These are phyloP conservation scores for Metschnikowia henanensis DNA, from an alignment of 805 yeast species.

Conservation along the genomic window DNA sequence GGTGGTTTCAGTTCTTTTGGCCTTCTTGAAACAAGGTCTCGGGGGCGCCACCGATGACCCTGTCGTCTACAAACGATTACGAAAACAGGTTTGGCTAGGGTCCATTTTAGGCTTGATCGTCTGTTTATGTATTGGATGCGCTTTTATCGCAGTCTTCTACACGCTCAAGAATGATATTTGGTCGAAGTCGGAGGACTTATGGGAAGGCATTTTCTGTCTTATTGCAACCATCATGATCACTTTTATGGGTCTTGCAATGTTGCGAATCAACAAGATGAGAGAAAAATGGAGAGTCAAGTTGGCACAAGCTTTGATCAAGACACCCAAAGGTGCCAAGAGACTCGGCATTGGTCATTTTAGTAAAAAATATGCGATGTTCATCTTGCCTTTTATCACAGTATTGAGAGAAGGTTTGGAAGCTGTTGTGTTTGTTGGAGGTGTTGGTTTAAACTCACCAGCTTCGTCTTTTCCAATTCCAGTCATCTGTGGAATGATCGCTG, in stretches of 20 bases:
- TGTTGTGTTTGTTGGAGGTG: slow-evolving; percentile 47
- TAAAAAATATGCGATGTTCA: slow-evolving; percentile 82
- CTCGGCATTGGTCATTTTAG: slow-evolving; percentile 55
- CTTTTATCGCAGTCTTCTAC: too few relatives aligned
- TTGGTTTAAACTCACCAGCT: slow-evolving; percentile 32
- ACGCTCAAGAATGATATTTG: slow-evolving; percentile 43
- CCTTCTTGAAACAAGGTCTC: too few relatives aligned
- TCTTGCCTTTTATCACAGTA: slow-evolving; percentile 87
- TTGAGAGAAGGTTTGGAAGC: slow-evolving; percentile 86
- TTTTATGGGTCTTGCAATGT: slow-evolving; percentile 94
- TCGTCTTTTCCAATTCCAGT: slow-evolving; percentile 89
- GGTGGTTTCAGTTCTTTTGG: too few relatives aligned
- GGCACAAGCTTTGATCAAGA: slow-evolving; percentile 74
- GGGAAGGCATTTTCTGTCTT: slow-evolving; percentile 29
- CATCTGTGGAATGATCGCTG: slow-evolving; percentile 79
- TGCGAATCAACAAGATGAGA: slow-evolving; percentile 94
- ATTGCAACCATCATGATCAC: slow-evolving; percentile 90
- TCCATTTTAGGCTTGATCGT: slow-evolving; percentile 67
- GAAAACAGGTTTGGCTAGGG: slow-evolving; percentile 88
- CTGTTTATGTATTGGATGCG: slow-evolving; percentile 81
- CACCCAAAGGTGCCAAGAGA: slow-evolving; percentile 34
- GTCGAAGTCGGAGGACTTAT: slow-evolving; percentile 73
- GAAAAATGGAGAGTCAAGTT: too few relatives aligned
- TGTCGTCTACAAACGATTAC: slow-evolving; percentile 56
- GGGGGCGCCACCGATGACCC: slow-evolving; percentile 46